These are phyloP conservation scores for Scutellaria barbata DNA, from an alignment of 257 asterid genomes.

Conservation along the genomic window DNA sequence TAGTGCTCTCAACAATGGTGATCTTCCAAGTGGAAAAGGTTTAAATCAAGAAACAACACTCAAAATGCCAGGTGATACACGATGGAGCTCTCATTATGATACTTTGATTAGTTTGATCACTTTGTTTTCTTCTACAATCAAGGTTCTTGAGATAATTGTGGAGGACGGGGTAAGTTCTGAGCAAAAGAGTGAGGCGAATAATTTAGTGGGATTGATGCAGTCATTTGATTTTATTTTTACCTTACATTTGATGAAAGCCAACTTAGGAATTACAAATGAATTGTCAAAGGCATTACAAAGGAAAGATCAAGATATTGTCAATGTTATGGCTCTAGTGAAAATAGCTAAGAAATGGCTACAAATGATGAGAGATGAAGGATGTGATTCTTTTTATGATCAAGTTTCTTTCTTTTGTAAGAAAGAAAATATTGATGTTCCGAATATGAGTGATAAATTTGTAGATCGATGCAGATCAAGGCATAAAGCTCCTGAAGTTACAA, in stretches of 20 bases:
- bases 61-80: neutral
- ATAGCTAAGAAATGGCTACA: neutral
- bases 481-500: no score
- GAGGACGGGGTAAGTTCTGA: neutral
- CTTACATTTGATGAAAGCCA: neutral
- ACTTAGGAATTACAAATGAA: no score
- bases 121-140: neutral
- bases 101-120: constrained; percentile 2
- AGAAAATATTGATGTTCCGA: neutral
- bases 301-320: constrained; percentile 6
- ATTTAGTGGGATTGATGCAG: neutral
- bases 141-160: constrained; percentile 11
- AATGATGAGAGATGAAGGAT: constrained; percentile 6
- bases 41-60: neutral
- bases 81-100: neutral
- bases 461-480: no score
- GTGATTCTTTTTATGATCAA: constrained; percentile 16
- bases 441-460: neutral
- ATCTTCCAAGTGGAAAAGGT: neutral
- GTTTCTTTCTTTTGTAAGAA: constrained; percentile 11
- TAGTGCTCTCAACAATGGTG: neutral
- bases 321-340: neutral
- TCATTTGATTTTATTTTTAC: neutral
- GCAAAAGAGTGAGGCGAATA: neutral
- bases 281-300: neutral